Evolutionary conservation across 2,329 filamentous ascomycete species (phyloP).

Genomic region (Apiospora pterosperma): DNA sequence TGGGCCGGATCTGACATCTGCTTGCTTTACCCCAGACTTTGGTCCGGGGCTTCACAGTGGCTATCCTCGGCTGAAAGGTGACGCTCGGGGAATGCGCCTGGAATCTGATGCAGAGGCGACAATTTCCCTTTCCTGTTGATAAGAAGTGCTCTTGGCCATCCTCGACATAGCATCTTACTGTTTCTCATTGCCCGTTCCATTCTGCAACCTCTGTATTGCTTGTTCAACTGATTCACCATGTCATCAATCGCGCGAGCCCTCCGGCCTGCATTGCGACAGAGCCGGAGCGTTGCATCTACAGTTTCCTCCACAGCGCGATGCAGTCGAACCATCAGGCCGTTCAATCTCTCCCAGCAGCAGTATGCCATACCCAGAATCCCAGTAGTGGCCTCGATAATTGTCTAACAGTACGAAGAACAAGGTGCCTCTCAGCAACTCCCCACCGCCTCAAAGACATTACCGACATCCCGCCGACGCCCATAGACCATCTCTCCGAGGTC

Average conservation of each 20-base stretch:
- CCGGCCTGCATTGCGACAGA: conserved; percentile 47
- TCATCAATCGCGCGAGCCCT: conserved; percentile 49
- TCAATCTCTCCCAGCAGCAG: neutral
- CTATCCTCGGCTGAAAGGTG: conserved; percentile 21
- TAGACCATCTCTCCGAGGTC: conserved; percentile 87
- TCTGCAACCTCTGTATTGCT: neutral
- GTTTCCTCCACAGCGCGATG: conserved; percentile 22
- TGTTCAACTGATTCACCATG: conserved; percentile 27
- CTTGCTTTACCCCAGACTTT: conserved; percentile 1
- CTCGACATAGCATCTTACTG: neutral
- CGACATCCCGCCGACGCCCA: conserved; percentile 83
- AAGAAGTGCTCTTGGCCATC: neutral
- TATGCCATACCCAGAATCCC: conserved; percentile 5
- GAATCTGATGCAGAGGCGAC: neutral
- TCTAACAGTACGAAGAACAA: conserved; percentile 30
- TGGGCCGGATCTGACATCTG: neutral
- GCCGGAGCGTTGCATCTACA: conserved; percentile 31
- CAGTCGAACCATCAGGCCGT: conserved; percentile 13
- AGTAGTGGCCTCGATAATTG: neutral
- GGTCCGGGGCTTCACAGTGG: conserved; percentile 11
- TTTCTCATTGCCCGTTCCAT: no score
- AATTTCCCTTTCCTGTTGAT: neutral
- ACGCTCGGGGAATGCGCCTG: conserved; percentile 14
- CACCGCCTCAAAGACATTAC: conserved; percentile 62
- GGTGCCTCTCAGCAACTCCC: conserved; percentile 59